phyloP scores from a whole-genome alignment of 805 yeast genomes.

The Yarrowia sp. region DNA sequence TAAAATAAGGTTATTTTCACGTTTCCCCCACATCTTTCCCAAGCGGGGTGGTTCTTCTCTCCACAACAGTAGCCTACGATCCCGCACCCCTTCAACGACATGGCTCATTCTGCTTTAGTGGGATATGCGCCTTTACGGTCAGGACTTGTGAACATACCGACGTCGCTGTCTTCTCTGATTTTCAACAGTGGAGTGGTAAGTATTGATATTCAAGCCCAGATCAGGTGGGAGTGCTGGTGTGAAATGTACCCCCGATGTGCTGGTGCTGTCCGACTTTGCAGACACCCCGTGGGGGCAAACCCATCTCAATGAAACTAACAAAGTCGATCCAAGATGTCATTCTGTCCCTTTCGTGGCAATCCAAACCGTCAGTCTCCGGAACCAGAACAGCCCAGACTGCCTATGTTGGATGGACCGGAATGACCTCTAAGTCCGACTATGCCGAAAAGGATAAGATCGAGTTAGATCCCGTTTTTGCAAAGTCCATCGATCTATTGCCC shows the following conservation, averaged over 20 bases:
- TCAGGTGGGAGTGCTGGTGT: neutral
- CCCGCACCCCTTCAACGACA: conserved; percentile 33
- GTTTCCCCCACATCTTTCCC: conserved; percentile 38
- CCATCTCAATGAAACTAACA: conserved; percentile 3
- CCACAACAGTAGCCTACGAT: conserved; percentile 4
- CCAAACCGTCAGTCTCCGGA: conserved; percentile 45
- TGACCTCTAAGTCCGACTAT: conserved; percentile 48
- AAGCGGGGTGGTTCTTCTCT: conserved; percentile 21
- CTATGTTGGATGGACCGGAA: conserved; percentile 75
- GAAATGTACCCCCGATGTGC: too few relatives aligned
- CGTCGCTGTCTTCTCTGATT: conserved; percentile 55
- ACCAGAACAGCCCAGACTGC: conserved; percentile 43
- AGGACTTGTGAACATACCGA: conserved; percentile 64
- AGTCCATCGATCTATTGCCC: conserved; percentile 57
- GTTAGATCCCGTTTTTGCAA: conserved; percentile 73
- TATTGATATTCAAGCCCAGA: conserved; percentile 43
- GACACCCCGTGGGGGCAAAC: too few relatives aligned
- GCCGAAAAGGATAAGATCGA: conserved; percentile 53
- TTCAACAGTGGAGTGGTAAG: conserved; percentile 60
- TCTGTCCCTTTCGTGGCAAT: conserved; percentile 55
- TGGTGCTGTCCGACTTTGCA: too few relatives aligned
- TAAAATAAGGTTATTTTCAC: conserved; percentile 10
- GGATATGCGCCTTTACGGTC: conserved; percentile 53
- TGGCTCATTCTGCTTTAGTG: conserved; percentile 50
- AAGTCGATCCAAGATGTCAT: conserved; percentile 61